Evolutionary conservation across 768 basidiomycete genomes (phyloP), one percentile per base, ranked within the genome.

Genomic region (Phaffia tasmanica): DNA sequence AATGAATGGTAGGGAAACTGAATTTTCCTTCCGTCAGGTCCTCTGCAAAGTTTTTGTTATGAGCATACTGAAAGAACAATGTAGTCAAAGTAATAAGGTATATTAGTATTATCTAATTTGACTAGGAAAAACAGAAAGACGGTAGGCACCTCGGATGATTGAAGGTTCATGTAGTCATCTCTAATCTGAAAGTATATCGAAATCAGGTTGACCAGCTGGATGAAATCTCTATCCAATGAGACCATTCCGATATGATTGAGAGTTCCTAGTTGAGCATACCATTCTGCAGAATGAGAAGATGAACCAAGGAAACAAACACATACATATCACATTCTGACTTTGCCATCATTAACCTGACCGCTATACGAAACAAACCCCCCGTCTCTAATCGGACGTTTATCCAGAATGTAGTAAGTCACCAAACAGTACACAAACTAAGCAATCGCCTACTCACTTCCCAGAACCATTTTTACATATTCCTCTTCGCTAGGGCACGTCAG

Each of bases 21-120:
- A 98, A 98, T 76, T 98, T 98, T 8, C 94, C 94, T 78, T 97
- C 94, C 0, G 89, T 86, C 18, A 98, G 79, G 74, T 98, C 94
- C 76, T 98, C 93, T 0, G 88, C 88, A 75, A 89, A 94, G 2
- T 79, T 79, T 68, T 81, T 81, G 73, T 80, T 88, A 53, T 83
- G 82, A 1, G 84, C 79, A 73, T 97, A 97, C 89, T 94, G 70
- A 1, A 1, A 2, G 0, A n/a, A 5, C n/a, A 23, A 25, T 9
- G 30, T 21, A 15, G 25, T 29, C 21, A 27, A 2, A 29, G 19
- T 9, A 48, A 15, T 3, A 6, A 35, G 55, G 27, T 27, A 23
- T 32, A 25, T 21, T 27, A n/a, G 23, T n/a, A 7, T 8, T 49
- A 62, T 21, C n/a, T 16, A 9, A 2, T 53, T 64, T 35, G 56